These are phyloP conservation scores for Tuctoria greenei DNA, from an alignment of 176 grass and related monocot species.

Conservation along the genomic window DNA sequence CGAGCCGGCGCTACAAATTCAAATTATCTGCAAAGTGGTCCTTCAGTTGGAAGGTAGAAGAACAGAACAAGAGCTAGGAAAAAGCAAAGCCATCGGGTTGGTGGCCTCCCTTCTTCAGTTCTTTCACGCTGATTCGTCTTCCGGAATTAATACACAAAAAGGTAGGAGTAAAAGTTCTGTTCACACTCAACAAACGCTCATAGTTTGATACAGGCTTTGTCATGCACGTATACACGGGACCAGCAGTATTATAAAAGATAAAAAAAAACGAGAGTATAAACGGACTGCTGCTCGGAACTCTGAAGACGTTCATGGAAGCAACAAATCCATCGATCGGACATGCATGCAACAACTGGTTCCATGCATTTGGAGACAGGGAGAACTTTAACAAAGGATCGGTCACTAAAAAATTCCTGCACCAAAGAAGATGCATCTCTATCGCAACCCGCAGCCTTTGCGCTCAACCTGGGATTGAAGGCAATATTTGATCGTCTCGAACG, in stretches of 20 bases:
- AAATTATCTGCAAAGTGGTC: too few relatives aligned
- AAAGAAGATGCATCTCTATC: conserved; percentile 36
- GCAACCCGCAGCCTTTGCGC: neutral
- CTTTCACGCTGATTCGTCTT: conserved; percentile 3
- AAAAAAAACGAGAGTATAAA: neutral
- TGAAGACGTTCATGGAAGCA: conserved; percentile 3
- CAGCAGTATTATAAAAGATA: neutral
- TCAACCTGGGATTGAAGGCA: conserved; percentile 21
- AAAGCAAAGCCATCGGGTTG: too few relatives aligned
- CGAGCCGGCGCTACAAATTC: too few relatives aligned
- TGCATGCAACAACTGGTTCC: neutral
- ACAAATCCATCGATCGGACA: neutral
- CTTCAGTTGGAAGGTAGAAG: too few relatives aligned
- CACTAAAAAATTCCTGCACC: neutral
- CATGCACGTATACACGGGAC: conserved; percentile 15
- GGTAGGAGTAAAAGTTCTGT: neutral
- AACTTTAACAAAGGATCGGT: neutral
- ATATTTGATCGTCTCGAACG: neutral
- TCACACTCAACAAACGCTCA: neutral
- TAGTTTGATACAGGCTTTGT: neutral
- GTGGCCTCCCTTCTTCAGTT: neutral
- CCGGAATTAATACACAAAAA: neutral
- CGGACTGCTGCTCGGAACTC: neutral
- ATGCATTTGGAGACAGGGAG: neutral
- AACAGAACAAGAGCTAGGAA: too few relatives aligned